Evolutionary conservation across 2,329 filamentous ascomycete genomes (phyloP).

Genomic region (Fusarium tanahbumbuense): DNA sequence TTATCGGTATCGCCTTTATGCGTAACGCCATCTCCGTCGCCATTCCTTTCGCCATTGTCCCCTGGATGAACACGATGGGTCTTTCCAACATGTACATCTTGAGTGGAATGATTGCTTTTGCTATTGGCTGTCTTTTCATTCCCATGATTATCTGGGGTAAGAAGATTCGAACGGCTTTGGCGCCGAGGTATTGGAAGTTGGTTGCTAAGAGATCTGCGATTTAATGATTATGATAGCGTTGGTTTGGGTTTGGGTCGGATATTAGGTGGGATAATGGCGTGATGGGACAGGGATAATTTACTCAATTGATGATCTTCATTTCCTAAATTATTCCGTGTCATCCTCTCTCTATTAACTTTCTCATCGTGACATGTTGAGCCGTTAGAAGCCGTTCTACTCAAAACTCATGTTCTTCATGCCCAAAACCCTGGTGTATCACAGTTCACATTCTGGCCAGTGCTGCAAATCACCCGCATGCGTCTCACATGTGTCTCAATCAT

Average conservation of each 20-base stretch:
- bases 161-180: constrained; percentile 38
- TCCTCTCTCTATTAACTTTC: rapidly evolving
- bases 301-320: neutral
- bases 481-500: neutral
- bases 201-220: constrained; percentile 34
- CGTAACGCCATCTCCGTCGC: constrained; percentile 49
- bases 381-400: rapidly evolving
- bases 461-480: neutral
- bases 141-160: constrained; percentile 51
- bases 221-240: constrained; percentile 1
- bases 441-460: neutral
- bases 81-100: constrained; percentile 48
- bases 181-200: constrained; percentile 42
- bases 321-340: too few species aligned
- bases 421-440: neutral
- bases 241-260: neutral
- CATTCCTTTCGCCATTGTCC: constrained; percentile 46
- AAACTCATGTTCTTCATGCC: rapidly evolving
- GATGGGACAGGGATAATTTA: neutral
- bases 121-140: constrained; percentile 41
- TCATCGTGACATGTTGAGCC: neutral
- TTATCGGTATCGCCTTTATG: constrained; percentile 49
- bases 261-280: neutral
- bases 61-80: constrained; percentile 50
- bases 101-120: constrained; percentile 40